Base-by-base conservation (phyloP, 2,329 filamentous ascomycete genomes). In the Aspergillus terreus region DNA sequence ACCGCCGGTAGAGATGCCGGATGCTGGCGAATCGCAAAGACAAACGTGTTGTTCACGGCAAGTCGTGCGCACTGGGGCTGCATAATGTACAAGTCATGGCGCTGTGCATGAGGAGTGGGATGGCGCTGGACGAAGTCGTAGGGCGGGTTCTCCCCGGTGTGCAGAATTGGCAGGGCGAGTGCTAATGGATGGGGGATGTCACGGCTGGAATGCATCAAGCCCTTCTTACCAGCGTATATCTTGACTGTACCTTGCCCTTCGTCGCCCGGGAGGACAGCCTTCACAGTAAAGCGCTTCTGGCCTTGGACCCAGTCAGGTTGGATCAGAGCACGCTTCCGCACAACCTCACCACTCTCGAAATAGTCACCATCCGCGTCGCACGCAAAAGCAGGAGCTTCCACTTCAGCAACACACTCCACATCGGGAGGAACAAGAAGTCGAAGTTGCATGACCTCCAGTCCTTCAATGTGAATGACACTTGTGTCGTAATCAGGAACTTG, bases 171-270 rank as follows among this genome's bases (percentile, higher is more conserved):
- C n/a, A 99, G 74, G 3, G 91, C 85, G 58, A 97, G 86, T 0
- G 92, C 92, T 49, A 99, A 76, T 2, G 92, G 86, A 66, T 99
- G 92, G 6, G 94, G 92, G 50, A 96, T 96, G 67, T 96, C 90
- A 70, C 94, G 94, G 76, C 94, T 92, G 57, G 89, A 95, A 73
- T 97, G 94, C 92, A 97, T 97, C 49, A 99, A 79, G 0, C 95
- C 95, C 56, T 92, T 85, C 70, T 92, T 94, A 54, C 95, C 94
- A 11, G 92, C 92, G 70, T 96, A 99, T 33, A 99, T 78, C 70
- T 95, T 96, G 52, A 99, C 76, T 11, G 87, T 82, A 40, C 90
- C 94, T 40, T 89, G 86, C 11, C 92, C 92, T 72, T 96, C 92
- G 60, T 97, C 92, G 23, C 90, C 88, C 1, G 95, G 92, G 0